Evolutionary conservation across 2,329 filamentous ascomycete species (phyloP).

Genomic region (Penicillium capsulatum): DNA sequence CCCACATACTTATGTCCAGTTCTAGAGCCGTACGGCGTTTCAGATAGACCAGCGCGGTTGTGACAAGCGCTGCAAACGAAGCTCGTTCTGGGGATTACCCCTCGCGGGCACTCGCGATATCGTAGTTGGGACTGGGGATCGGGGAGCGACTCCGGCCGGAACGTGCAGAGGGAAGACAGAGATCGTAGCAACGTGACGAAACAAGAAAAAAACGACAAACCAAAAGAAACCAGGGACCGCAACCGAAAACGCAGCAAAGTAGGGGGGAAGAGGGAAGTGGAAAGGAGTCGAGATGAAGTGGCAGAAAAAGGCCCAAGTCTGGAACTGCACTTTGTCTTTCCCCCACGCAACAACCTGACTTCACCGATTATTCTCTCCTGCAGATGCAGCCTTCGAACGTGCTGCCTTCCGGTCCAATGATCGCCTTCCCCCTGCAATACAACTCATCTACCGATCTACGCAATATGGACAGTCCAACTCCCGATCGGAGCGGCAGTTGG

Average conservation of each 20-base stretch:
- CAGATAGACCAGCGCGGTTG: constrained; percentile 21
- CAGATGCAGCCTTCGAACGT: not conserved
- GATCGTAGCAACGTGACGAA: not conserved
- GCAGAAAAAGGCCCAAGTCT: constrained; percentile 7
- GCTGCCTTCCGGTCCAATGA: too few relatives aligned
- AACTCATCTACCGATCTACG: too few relatives aligned
- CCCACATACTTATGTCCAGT: constrained; percentile 10
- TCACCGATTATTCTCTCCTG: not conserved
- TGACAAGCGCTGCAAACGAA: constrained; percentile 20
- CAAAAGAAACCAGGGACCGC: constrained; percentile 4
- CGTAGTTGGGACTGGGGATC: not conserved
- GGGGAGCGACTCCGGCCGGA: not conserved
- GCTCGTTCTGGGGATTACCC: constrained; percentile 15
- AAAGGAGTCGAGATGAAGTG: constrained; percentile 9
- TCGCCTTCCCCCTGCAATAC: too few relatives aligned
- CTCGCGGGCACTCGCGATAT: constrained; percentile 17
- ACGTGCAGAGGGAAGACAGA: not conserved
- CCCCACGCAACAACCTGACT: constrained; percentile 1
- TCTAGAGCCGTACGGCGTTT: constrained; percentile 16
- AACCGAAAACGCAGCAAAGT: not conserved
- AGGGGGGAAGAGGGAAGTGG: not conserved
- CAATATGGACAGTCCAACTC: too few relatives aligned
- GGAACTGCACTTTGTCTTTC: not conserved
- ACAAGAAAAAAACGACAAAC: not conserved
- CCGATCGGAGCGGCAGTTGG: too few relatives aligned